A percentile compares a stretch with the other conserved stretches of the same genome.
phyloP scores from a whole-genome alignment of 129 eudicot species.

The Deinandra increscens region DNA sequence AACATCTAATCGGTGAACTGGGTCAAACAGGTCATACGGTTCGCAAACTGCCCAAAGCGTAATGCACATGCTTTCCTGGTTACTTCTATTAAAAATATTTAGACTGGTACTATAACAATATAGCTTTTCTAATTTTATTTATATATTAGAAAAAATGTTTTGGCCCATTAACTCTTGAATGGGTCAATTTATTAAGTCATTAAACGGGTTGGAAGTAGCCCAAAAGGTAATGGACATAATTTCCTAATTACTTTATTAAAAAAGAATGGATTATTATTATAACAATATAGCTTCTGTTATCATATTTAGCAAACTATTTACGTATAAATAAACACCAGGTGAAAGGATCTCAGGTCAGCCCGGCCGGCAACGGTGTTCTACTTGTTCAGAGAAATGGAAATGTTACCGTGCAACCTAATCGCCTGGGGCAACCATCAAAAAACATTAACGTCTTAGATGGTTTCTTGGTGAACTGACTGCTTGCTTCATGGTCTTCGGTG shows the following conservation, averaged over 20 bases:
- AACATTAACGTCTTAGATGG: constrained; percentile 88
- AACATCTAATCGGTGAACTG: background rate
- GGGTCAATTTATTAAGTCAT: no score
- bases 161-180: no score
- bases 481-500: constrained; percentile 62
- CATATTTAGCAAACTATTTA: background rate
- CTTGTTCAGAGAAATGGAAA: background rate
- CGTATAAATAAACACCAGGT: background rate
- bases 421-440: constrained; percentile 95
- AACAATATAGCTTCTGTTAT: background rate
- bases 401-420: constrained; percentile 95
- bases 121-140: no score
- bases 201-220: no score
- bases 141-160: no score
- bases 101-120: no score
- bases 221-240: no score
- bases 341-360: background rate
- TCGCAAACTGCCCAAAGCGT: background rate
- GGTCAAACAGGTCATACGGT: background rate
- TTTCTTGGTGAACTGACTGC: constrained; percentile 56
- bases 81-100: no score
- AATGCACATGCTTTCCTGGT: background rate
- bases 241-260: background rate
- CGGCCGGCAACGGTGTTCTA: background rate
- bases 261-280: background rate